Base-by-base conservation (phyloP, 805 yeast genomes). In the Wickerhamomyces ciferrii region DNA sequence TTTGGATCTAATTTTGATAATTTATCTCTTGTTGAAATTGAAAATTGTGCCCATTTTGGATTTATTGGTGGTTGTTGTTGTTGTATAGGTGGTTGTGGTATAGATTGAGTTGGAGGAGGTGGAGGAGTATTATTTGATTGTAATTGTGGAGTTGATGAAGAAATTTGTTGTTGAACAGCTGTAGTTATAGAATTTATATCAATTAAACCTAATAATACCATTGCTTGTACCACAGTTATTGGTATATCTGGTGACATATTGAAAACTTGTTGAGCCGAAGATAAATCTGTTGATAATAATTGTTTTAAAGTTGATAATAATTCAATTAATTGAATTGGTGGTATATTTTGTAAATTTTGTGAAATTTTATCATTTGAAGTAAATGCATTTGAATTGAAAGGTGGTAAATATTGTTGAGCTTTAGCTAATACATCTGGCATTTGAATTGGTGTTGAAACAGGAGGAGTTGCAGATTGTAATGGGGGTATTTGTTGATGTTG, bases 171-270 rank as follows among this genome's bases (percentile, higher is more conserved):
- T 55, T 61, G 58, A 57, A 53, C 61, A 5, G 87, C 78, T 49
- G 80, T 78, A 32, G 73, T 72, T n/a, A 85, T 79, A n/a, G 83
- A 84, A 40, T 78, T 81, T 35, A 74, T 71, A 59, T 84, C 87
- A 20, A 86, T 78, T 39, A 86, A 72, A 1, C 94, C 95, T 91
- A 86, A 85, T 42, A 84, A 70, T 18, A 86, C 65, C 50, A 86
- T 68, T 2, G 90, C 86, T 60, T 86, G 94, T 0, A 91, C 80
- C 1, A 87, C 82, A 1, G 87, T 75, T 2, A 79, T 67, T 3
- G 90, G 84, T 38, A 85, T 66, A 42, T 79, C 65, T 17, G 82
- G 81, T 52, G 79, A 66, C 54, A 76, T 66, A 46, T 69, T 71
- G 54, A 80, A 69, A 47, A 84, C 69, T 48, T 75, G 75, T 45